These are phyloP conservation scores for Striga hermonthica DNA, from an alignment of 305 asterid species.

Conservation along the genomic window DNA sequence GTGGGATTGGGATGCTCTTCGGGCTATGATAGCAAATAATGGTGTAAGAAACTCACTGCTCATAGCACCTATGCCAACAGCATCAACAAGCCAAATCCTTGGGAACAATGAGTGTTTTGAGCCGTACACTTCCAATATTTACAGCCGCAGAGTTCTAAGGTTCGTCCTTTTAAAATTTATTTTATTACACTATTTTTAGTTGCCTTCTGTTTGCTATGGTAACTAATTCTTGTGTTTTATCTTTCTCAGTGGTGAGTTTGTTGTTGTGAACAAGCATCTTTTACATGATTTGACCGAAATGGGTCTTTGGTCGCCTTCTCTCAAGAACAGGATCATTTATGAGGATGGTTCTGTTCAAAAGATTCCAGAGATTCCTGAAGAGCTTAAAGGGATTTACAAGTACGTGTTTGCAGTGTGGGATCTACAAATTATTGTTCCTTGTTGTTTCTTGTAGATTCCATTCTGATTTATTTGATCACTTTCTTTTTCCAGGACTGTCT, in stretches of 20 bases:
- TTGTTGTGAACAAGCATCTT: conserved; percentile 95
- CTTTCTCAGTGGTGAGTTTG: conserved; percentile 79
- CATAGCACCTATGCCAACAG: conserved; percentile 96
- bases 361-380: conserved; percentile 68
- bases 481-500: conserved; percentile 61
- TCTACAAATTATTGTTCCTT: not conserved
- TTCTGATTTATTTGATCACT: not conserved
- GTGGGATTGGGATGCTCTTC: conserved; percentile 91
- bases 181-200: no score
- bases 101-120: conserved; percentile 98
- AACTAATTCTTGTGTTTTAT: conserved; percentile 20
- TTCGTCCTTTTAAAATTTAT: conserved; percentile 13
- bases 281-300: conserved; percentile 85
- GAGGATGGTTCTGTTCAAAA: conserved; percentile 83
- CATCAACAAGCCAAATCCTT: conserved; percentile 96
- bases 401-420: conserved; percentile 33
- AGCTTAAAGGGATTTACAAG: conserved; percentile 76
- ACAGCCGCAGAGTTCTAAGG: conserved; percentile 91
- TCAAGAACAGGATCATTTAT: conserved; percentile 75
- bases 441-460: not conserved
- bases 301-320: conserved; percentile 85
- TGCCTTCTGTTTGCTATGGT: not conserved
- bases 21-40: conserved; percentile 52
- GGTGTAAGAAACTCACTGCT: conserved; percentile 94
- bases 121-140: conserved; percentile 92